phyloP scores from a whole-genome alignment of 176 grass and related monocot species.

The Carex myosuroides region DNA sequence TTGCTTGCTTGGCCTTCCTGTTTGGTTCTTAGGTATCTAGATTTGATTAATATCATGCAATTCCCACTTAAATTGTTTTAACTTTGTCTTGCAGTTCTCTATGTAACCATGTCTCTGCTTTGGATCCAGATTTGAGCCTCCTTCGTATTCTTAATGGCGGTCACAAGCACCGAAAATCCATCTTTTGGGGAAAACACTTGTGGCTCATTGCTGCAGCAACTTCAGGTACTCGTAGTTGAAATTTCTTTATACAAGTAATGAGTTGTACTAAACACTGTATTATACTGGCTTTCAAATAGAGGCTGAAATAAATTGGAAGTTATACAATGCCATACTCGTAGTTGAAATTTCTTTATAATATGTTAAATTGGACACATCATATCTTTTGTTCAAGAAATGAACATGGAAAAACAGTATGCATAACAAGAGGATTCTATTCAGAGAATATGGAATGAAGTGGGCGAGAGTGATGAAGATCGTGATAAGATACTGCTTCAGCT shows the following conservation, averaged over 20 bases:
- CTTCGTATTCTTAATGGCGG: slow-evolving; percentile 41
- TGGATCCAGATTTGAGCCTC: slow-evolving; percentile 24
- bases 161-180: slow-evolving; percentile 17
- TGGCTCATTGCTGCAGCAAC: slow-evolving; percentile 85
- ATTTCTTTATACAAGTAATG: not conserved
- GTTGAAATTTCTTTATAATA: not conserved
- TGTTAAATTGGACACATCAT: not conserved
- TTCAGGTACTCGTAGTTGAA: slow-evolving; percentile 46
- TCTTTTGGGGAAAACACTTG: slow-evolving; percentile 46
- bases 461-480: slow-evolving; percentile 90
- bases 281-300: not conserved
- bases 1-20: not conserved
- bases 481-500: slow-evolving; percentile 89
- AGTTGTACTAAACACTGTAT: not conserved
- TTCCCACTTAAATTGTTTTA: not conserved
- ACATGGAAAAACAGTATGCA: not conserved
- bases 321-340: too few species aligned
- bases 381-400: slow-evolving; percentile 1
- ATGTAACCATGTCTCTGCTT: not conserved
- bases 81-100: not conserved
- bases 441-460: slow-evolving; percentile 95
- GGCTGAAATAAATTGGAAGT: not conserved
- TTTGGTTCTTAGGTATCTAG: slow-evolving; percentile 5
- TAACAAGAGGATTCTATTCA: slow-evolving; percentile 19
- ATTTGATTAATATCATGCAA: not conserved